Evolutionary conservation across 169 alveolate species (phyloP), one percentile per base, ranked within the genome.

Genomic region (Ichthyophthirius multifiliis): DNA sequence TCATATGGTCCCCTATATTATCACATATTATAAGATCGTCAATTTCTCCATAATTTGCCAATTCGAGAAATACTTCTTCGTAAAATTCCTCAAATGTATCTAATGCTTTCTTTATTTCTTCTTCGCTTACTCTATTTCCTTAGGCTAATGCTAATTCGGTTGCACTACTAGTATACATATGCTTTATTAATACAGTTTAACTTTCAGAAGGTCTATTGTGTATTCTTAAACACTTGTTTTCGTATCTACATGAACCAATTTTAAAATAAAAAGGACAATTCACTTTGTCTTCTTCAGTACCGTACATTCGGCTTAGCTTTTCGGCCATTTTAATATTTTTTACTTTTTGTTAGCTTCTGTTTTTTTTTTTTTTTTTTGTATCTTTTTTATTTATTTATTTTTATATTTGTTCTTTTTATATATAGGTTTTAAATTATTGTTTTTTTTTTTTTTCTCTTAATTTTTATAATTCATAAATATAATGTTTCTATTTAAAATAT

Each of bases 161-260:
- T 12, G 99, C 99, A 30, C 99, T 99, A 87, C 98, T 99, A 80
- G 97, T 98, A 83, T 98, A 99, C 97, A 99, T 93, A 85, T 98
- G 99, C 43, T 97, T 97, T 74, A 99, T 93, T 35, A 99, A 95
- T 30, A 99, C 89, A 0, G 99, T 98, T 73, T 98, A 99, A 27
- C 99, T 96, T 39, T 97, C 93, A 44, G 98, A 93, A 35, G 99
- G 99, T 78, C 96, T 98, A 89, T 98, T 97, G 89, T 99, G 99
- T 35, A 98, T 93, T 76, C 99, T 93, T 63, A 99, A 96, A 83
- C 99, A 99, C 81, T 98, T 99, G 81, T 99, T 99, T 18, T 99
- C 99, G 86, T 99, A 99, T 73, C 99, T 95, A 82, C 99, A 99
- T 4, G 99, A 99, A 20, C 99, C 99, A 43, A 99, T 99, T 94